A percentile compares a stretch with the other conserved stretches of the same genome.
Conservation (phyloP, 2,329 filamentous ascomycete species). For the Thermomyces lanuginosus region DNA sequence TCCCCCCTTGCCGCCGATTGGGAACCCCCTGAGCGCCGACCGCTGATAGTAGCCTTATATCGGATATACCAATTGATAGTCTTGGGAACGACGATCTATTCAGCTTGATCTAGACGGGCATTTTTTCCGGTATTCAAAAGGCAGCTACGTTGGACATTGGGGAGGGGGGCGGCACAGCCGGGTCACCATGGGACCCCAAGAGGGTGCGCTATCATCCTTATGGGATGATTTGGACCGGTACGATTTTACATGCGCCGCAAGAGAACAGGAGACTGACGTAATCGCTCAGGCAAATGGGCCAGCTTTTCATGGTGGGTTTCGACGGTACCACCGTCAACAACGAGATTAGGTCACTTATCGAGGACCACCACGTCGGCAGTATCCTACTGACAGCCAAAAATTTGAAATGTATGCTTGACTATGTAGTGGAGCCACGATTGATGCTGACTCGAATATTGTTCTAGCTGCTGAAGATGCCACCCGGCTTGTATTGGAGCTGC, state of each 20-base stretch:
- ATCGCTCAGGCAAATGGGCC: slow-evolving; percentile 48
- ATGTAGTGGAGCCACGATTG: background rate
- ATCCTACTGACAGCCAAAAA: slow-evolving; percentile 54
- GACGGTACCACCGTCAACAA: slow-evolving; percentile 48
- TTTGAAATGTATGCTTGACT: slow-evolving; percentile 44
- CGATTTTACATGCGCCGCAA: slow-evolving; percentile 15
- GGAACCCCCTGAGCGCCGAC: too few relatives aligned
- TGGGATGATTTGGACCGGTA: slow-evolving; percentile 28
- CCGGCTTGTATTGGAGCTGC: slow-evolving; percentile 71
- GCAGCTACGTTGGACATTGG: too few relatives aligned
- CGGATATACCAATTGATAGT: too few relatives aligned
- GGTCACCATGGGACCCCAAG: slow-evolving; percentile 25
- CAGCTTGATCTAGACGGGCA: too few relatives aligned
- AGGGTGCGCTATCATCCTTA: slow-evolving; percentile 24
- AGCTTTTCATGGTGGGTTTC: slow-evolving; percentile 52
- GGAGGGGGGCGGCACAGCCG: too few relatives aligned
- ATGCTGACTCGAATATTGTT: slow-evolving; percentile 14
- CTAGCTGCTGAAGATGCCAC: slow-evolving; percentile 83
- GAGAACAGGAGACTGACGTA: slow-evolving; percentile 47
- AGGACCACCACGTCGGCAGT: slow-evolving; percentile 65
- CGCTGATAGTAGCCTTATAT: too few relatives aligned
- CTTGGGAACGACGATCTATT: too few relatives aligned
- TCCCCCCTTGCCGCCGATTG: too few relatives aligned
- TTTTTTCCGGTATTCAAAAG: too few relatives aligned
- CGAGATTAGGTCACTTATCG: slow-evolving; percentile 46